Evolutionary conservation across 148 eudicot species (phyloP), one percentile per base, ranked within the genome.

Genomic region (Rhododendron griersonianum): DNA sequence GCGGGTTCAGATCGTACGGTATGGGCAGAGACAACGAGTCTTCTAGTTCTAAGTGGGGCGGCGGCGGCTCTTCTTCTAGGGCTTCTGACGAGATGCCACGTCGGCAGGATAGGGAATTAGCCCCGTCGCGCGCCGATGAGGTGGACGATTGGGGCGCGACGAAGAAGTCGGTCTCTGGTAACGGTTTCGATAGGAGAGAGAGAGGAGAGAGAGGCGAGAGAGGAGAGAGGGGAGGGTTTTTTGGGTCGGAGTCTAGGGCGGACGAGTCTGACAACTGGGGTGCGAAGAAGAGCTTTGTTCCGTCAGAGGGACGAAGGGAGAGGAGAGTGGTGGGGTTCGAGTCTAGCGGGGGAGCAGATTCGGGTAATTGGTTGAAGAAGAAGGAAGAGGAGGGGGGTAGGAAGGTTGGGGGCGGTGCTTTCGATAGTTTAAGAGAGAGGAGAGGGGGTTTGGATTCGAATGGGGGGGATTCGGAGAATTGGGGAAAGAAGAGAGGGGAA

Each of bases 261-360:
- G 99, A 97, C 82, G 99, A 95, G 55, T 92, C 91, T 23, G 98
- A 93, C 65, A 94, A 90, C 86, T 97, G 99, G 99, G 98, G 69
- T 5, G 85, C 95, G 1, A 95, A 88, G 21, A 97, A 97, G 92
- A 91, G 93, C 79, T 91, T 89, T 76, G 91, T 82, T 14, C 90
- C 93, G 1, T 76, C 93, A 1, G 96, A 90, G 28, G 93, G 91
- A 7, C 84, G 92, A 71, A 86, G 89, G 39, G 95, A 91, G 30
- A 95, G 95, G 84, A 84, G 93, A 82, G 93, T 90, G 83, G 98
- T 90, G 83, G 98, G 98, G 28, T 97, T 93, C 37, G 98, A 91
- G 25, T 91, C 94, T 1, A 86, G 19, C 15, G 91, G 89, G 10
- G 92, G 90, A 4, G 89, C 90, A 0, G 98, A 93, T 89, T 83